Evolutionary conservation across 1,284 basidiomycete genomes (phyloP).

Genomic region (Ceratobasidium sp.): DNA sequence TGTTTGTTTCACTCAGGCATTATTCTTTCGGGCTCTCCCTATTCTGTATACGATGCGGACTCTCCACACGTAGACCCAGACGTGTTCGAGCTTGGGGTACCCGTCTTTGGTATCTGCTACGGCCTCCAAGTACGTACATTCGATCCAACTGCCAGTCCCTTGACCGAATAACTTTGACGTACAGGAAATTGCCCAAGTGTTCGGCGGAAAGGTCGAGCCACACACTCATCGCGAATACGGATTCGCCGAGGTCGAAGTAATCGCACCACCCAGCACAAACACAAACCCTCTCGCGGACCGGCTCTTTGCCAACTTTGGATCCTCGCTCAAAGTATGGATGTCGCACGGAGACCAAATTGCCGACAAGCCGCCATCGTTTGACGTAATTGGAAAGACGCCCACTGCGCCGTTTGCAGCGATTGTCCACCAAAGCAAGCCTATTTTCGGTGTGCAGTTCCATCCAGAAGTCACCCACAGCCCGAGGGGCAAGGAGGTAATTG

Average conservation of each 20-base stretch:
- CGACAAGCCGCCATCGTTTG: constrained; percentile 82
- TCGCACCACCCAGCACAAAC: constrained; percentile 64
- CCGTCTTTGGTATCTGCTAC: constrained; percentile 97
- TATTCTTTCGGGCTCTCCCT: constrained; percentile 97
- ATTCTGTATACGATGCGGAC: constrained; percentile 94
- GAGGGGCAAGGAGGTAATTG: constrained; percentile 90
- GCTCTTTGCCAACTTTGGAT: constrained; percentile 61
- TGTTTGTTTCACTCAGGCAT: constrained; percentile 67
- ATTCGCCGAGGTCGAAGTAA: constrained; percentile 81
- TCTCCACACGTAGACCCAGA: constrained; percentile 94
- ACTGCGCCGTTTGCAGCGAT: constrained; percentile 94
- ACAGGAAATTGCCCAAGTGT: constrained; percentile 92
- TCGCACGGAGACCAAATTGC: constrained; percentile 97
- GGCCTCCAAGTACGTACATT: constrained; percentile 79
- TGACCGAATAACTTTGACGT: not conserved
- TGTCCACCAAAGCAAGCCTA: constrained; percentile 86
- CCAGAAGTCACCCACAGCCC: constrained; percentile 97
- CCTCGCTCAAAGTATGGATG: constrained; percentile 89
- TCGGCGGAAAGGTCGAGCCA: constrained; percentile 86
- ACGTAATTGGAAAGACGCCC: constrained; percentile 85
- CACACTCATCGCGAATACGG: constrained; percentile 97
- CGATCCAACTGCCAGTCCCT: not conserved
- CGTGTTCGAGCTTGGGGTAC: constrained; percentile 92
- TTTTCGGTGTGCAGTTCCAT: constrained; percentile 99
- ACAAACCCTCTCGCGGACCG: constrained; percentile 67